Evolutionary conservation across 164 flowering plant species (phyloP).

Genomic region (Vitis amurensis): DNA sequence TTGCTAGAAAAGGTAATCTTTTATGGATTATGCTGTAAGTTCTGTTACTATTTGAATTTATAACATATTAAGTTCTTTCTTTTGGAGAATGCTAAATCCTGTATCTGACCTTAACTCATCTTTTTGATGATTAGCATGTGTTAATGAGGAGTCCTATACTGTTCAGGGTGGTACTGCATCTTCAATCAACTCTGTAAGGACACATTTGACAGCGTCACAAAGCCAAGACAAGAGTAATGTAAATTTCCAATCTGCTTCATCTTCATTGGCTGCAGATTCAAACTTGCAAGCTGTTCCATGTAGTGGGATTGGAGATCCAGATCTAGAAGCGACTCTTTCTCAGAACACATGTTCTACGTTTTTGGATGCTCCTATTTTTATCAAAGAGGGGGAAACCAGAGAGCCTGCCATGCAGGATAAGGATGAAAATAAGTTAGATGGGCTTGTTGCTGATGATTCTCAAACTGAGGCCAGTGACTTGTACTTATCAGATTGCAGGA

Average conservation of each 20-base stretch:
- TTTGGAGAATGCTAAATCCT: neutral
- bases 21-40: neutral
- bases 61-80: conserved; percentile 2
- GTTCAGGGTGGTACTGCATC: conserved; percentile 50
- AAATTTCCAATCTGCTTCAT: conserved; percentile 27
- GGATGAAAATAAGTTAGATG: conserved; percentile 42
- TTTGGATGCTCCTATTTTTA: conserved; percentile 33
- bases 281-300: conserved; percentile 32
- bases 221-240: conserved; percentile 38
- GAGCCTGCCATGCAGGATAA: conserved; percentile 27
- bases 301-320: conserved; percentile 34
- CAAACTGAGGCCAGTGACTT: conserved; percentile 76
- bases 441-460: conserved; percentile 82
- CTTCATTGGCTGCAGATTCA: conserved; percentile 39
- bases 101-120: conserved; percentile 17
- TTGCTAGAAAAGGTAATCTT: conserved; percentile 68
- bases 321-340: conserved; percentile 57
- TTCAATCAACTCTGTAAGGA: conserved; percentile 31
- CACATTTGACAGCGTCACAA: conserved; percentile 22
- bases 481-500: conserved; percentile 89
- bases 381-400: conserved; percentile 33
- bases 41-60: neutral
- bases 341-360: conserved; percentile 45
- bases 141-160: conserved; percentile 79
- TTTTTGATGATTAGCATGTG: conserved; percentile 61